Percentiles rank a stretch among this genome's conserved stretches.
Evolutionary conservation across 2,329 filamentous ascomycete genomes (phyloP).

Genomic region (Fusarium avenaceum): DNA sequence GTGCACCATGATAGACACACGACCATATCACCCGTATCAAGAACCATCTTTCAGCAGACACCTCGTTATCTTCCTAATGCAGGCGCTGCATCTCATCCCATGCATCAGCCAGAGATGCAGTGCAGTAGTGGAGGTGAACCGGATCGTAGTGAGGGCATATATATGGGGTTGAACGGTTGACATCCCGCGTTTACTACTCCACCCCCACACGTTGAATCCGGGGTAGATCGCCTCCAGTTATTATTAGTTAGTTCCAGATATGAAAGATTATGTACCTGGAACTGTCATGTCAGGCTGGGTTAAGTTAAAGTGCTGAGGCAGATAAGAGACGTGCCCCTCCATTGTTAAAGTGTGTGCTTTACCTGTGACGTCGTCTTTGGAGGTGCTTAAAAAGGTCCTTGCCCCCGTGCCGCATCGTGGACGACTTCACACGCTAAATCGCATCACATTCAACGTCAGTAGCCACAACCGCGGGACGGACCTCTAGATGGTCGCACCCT

Average conservation of each 20-base stretch:
- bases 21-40: constrained; percentile 27
- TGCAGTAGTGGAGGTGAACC: constrained; percentile 28
- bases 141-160: constrained; percentile 29
- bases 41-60: constrained; percentile 5
- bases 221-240: constrained; percentile 36
- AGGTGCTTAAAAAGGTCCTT: constrained; percentile 7
- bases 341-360: constrained; percentile 11
- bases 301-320: constrained; percentile 18
- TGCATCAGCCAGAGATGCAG: constrained; percentile 32
- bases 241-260: constrained; percentile 39
- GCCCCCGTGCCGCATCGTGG: constrained; percentile 11
- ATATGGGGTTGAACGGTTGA: constrained; percentile 32
- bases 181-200: constrained; percentile 46
- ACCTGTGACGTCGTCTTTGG: constrained; percentile 15
- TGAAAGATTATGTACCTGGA: constrained; percentile 22
- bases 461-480: constrained; percentile 14
- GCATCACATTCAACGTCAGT: constrained; percentile 31
- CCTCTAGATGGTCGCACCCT: constrained; percentile 6
- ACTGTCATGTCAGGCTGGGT: constrained; percentile 32
- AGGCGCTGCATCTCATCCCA: constrained; percentile 34
- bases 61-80: constrained; percentile 18
- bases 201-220: constrained; percentile 46
- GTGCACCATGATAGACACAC: constrained; percentile 17
- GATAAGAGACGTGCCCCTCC: constrained; percentile 26
- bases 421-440: constrained; percentile 17